A percentile compares a stretch with the other conserved stretches of the same genome.
Evolutionary conservation across 805 yeast species (phyloP).

Genomic region (Nakazawaea laoshanensis): DNA sequence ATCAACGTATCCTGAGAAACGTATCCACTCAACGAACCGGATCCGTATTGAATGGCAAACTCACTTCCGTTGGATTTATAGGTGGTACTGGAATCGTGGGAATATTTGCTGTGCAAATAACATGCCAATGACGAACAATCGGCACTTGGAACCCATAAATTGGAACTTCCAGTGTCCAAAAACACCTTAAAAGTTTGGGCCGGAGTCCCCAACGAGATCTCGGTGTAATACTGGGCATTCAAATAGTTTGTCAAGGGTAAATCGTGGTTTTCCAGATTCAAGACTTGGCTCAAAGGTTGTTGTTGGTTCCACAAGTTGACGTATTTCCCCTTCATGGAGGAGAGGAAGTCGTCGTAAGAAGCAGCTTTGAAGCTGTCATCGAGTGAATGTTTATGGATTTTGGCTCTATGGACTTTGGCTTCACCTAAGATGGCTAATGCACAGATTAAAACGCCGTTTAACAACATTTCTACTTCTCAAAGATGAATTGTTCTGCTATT

Average conservation of each 20-base stretch:
- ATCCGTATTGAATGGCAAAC: conserved; percentile 83
- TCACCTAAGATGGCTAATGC: conserved; percentile 22
- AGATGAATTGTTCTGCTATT: too few relatives aligned
- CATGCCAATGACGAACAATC: conserved; percentile 94
- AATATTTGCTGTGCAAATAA: conserved; percentile 86
- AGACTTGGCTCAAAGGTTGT: conserved; percentile 26
- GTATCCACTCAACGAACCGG: conserved; percentile 88
- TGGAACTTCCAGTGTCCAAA: conserved; percentile 93
- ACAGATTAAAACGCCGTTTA: too few relatives aligned
- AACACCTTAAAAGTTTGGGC: conserved; percentile 90
- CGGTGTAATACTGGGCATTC: conserved; percentile 95
- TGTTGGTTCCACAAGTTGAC: conserved; percentile 27
- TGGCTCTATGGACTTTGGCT: conserved; percentile 39
- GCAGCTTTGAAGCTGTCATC: conserved; percentile 37
- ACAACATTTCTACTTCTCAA: too few relatives aligned
- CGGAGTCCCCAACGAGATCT: conserved; percentile 86
- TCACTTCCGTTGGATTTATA: conserved; percentile 83
- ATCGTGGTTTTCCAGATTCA: conserved; percentile 44
- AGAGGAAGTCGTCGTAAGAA: conserved; percentile 36
- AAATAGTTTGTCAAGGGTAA: conserved; percentile 87
- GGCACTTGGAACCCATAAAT: conserved; percentile 90
- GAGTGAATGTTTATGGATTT: conserved; percentile 36
- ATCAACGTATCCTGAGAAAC: conserved; percentile 78
- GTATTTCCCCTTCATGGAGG: conserved; percentile 41
- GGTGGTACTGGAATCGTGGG: conserved; percentile 71